Evolutionary conservation across 352 stramenopile genomes (phyloP), one percentile per base, ranked within the genome.

Genomic region (Pythium periplocum): DNA sequence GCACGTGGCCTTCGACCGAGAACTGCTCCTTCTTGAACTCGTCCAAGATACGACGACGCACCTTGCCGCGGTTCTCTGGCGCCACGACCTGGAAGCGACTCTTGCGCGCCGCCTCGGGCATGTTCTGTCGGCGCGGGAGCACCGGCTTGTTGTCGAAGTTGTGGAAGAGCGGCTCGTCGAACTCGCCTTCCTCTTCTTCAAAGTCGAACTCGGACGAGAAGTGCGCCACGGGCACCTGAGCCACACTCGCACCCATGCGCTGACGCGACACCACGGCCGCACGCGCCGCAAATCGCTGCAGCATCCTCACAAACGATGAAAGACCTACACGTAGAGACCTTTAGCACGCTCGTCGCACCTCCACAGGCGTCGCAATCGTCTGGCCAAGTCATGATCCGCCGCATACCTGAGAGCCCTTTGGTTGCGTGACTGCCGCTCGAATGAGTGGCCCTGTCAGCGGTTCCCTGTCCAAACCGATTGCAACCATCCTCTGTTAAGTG

Each of bases 11-110:
- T 12, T 68, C 74, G 40, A 92, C 67, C 52, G 73, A 69, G 53
- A 92, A 66, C 41, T 80, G 61, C 45, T 83, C 72, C 59, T 83
- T 79, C 59, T 89, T 87, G 68, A 89, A 90, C 68, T 89, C 77
- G 52, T 92, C 78, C 46, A 92, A 61, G 17, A 92, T 73, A 37
- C 78, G 76, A 30, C 82, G 82, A 67, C 82, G 82, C 57, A 87
- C 73, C 54, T 87, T 84, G 59, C 78, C 78, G 48, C 74, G 72
- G 64, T 90, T 88, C 62, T 92, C 78, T 7, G 82, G 82, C 6
- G 78, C 59, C 40, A 92, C 67, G 11, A 64, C 62, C 71, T 86
- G 83, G 62, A 89, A 92, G 50, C 78, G 81, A 62, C 68, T 87
- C 71, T 90, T 88, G 54, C 69, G 75, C 40, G 82, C 78, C 30